Percentiles rank a stretch among this genome's conserved stretches.
Evolutionary conservation across 148 eudicot genomes (phyloP).

Genomic region (Mesembryanthemum crystallinum): DNA sequence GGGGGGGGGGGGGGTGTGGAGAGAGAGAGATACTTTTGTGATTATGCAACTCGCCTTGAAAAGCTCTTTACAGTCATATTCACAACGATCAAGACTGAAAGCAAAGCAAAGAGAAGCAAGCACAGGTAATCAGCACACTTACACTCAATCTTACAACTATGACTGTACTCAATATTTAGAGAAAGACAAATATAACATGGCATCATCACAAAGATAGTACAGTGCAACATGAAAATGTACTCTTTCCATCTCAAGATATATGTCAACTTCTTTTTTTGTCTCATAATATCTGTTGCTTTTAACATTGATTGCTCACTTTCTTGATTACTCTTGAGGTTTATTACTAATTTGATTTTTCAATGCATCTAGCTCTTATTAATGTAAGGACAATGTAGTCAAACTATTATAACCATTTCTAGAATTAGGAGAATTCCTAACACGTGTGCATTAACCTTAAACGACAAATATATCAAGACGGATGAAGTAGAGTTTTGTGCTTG

Average conservation of each 20-base stretch:
- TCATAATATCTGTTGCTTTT: too few relatives aligned
- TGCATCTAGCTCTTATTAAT: too few relatives aligned
- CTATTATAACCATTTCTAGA: too few relatives aligned
- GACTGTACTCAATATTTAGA: not conserved
- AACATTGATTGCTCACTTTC: too few relatives aligned
- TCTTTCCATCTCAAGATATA: too few relatives aligned
- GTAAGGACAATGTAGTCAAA: too few relatives aligned
- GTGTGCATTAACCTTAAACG: too few relatives aligned
- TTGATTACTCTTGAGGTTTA: too few relatives aligned
- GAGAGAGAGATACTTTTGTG: not conserved
- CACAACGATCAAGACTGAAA: slow-evolving; percentile 10
- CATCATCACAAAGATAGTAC: not conserved
- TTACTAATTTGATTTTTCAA: too few relatives aligned
- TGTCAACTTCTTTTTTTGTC: too few relatives aligned
- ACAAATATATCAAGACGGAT: not conserved
- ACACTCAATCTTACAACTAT: not conserved
- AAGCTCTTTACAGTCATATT: slow-evolving; percentile 13
- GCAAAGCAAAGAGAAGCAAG: not conserved
- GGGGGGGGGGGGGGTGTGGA: not conserved
- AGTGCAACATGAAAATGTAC: too few relatives aligned
- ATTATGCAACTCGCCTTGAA: not conserved
- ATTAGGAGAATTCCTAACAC: too few relatives aligned
- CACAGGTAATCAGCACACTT: not conserved
- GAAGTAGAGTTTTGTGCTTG: not conserved
- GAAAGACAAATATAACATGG: not conserved